Conservation (phyloP, 1,284 basidiomycete genomes). For the Austropuccinia psidii region DNA sequence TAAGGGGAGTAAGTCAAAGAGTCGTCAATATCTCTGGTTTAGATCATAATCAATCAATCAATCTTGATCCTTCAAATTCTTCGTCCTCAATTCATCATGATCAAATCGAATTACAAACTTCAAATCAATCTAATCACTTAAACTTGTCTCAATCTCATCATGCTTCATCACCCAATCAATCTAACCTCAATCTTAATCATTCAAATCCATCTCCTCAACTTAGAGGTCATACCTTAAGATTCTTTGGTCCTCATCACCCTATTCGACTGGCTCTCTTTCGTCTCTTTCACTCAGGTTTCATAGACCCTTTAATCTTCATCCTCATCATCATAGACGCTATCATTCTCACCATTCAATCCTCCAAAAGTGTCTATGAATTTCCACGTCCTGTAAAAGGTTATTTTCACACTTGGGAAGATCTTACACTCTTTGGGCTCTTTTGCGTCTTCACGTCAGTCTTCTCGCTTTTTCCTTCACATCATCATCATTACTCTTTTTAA, state of each 20-base stretch:
- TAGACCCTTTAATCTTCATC: conserved; percentile 70
- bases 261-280: conserved; percentile 60
- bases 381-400: conserved; percentile 57
- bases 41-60: background rate
- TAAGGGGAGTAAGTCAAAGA: conserved; percentile 5
- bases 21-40: conserved; percentile 22
- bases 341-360: conserved; percentile 72
- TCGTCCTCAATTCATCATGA: background rate
- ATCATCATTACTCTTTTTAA: background rate
- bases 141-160: conserved; percentile 34
- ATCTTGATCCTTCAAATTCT: background rate
- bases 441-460: conserved; percentile 70
- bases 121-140: background rate
- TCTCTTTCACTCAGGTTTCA: conserved; percentile 63
- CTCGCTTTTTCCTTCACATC: conserved; percentile 22
- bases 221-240: conserved; percentile 69
- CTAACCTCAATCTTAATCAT: conserved; percentile 40
- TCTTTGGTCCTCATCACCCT: conserved; percentile 63
- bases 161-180: conserved; percentile 32
- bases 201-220: conserved; percentile 46
- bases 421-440: conserved; percentile 72
- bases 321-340: conserved; percentile 79
- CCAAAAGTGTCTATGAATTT: conserved; percentile 52
- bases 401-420: conserved; percentile 82
- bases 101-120: background rate